Conservation (phyloP, 2,329 filamentous ascomycete genomes). For the Paecilomyces sp. region DNA sequence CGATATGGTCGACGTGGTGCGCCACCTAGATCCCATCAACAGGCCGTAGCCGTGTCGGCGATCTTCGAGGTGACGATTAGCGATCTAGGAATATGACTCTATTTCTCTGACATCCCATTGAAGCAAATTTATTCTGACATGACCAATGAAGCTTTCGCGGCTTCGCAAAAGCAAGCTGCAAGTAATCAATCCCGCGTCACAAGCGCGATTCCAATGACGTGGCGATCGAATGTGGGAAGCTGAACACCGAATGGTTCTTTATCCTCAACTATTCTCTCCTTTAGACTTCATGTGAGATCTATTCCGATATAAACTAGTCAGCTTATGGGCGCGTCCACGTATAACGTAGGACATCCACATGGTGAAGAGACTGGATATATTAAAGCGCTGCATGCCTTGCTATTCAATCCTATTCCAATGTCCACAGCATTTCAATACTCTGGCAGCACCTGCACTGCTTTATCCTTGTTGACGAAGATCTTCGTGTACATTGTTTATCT, state of each 20-base stretch:
- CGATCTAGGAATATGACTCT: background rate
- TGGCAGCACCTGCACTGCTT: too few species aligned
- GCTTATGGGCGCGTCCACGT: slow-evolving; percentile 17
- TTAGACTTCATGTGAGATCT: slow-evolving; percentile 10
- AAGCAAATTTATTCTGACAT: background rate
- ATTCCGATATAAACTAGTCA: background rate
- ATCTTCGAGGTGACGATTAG: slow-evolving; percentile 1
- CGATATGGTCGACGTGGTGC: background rate
- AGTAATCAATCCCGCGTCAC: slow-evolving; percentile 8
- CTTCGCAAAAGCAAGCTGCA: background rate
- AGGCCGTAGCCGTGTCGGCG: background rate
- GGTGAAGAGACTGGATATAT: background rate
- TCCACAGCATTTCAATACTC: background rate
- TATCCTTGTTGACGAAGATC: too few species aligned
- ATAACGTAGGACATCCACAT: background rate
- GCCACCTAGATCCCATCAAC: background rate
- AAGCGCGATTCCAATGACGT: slow-evolving; percentile 25
- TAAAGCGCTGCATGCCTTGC: background rate
- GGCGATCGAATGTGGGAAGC: slow-evolving; percentile 18
- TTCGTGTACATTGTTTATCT: too few species aligned
- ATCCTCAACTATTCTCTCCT: slow-evolving; percentile 12
- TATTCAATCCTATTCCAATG: background rate
- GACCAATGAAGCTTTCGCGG: background rate
- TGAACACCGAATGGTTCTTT: slow-evolving; percentile 14
- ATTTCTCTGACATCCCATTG: background rate